Evolutionary conservation across 1,284 basidiomycete species (phyloP).

Genomic region (Heimioporus retisporus): DNA sequence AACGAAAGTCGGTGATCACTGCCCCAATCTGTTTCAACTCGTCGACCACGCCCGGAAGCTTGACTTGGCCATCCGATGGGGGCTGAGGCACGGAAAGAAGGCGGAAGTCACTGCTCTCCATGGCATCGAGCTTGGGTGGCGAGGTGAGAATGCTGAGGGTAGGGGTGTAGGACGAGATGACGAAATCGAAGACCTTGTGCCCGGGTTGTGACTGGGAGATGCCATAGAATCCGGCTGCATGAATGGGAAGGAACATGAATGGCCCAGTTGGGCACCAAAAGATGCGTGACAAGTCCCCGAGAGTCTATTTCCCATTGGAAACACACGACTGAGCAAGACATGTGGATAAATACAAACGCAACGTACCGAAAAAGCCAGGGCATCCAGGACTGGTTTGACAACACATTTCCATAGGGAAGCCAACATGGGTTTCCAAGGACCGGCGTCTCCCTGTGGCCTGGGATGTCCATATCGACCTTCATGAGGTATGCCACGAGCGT

Average conservation of each 20-base stretch:
- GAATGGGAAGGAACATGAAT: background rate
- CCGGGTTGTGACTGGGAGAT: background rate
- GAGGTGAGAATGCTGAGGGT: background rate
- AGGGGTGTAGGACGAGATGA: background rate
- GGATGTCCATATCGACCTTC: background rate
- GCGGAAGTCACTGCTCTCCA: background rate
- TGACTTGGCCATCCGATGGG: background rate
- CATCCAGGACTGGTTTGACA: background rate
- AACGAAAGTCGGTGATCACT: background rate
- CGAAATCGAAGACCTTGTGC: background rate
- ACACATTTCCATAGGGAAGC: background rate
- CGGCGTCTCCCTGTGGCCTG: background rate
- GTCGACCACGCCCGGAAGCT: conserved; percentile 12
- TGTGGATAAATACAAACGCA: background rate
- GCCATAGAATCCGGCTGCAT: conserved; percentile 2
- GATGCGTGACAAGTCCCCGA: background rate
- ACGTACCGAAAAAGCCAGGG: background rate
- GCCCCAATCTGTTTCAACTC: conserved; percentile 11
- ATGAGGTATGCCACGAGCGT: background rate
- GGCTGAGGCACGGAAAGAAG: conserved; percentile 11
- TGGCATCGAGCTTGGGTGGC: background rate
- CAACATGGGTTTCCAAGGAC: background rate
- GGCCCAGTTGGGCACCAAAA: conserved; percentile 1
- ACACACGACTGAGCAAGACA: too few species aligned
- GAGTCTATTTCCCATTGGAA: too few species aligned